phyloP scores from a whole-genome alignment of 805 yeast genomes.

The Barnettozyma salicaria region DNA sequence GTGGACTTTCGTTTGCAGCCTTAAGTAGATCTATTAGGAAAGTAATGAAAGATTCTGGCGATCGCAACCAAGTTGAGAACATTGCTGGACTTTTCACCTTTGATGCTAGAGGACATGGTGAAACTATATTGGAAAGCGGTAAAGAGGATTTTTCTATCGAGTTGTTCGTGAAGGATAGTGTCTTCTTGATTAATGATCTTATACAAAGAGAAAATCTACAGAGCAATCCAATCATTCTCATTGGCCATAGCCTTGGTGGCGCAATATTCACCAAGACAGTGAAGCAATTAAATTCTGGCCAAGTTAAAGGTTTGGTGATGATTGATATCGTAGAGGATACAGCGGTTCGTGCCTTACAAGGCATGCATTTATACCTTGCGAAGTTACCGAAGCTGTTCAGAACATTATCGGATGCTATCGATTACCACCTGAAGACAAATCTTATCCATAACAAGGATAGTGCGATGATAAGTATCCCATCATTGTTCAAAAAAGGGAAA shows the following conservation, averaged over 20 bases:
- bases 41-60: slow-evolving; percentile 18
- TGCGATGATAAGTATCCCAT: slow-evolving; percentile 76
- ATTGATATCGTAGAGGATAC: slow-evolving; percentile 94
- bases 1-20: slow-evolving; percentile 68
- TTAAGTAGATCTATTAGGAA: slow-evolving; percentile 34
- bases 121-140: slow-evolving; percentile 30
- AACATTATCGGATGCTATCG: slow-evolving; percentile 53
- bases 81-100: slow-evolving; percentile 61
- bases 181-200: slow-evolving; percentile 40
- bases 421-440: slow-evolving; percentile 66
- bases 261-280: slow-evolving; percentile 61
- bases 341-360: slow-evolving; percentile 61
- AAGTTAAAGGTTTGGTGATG: slow-evolving; percentile 63
- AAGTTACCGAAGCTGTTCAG: slow-evolving; percentile 59
- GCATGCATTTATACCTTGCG: slow-evolving; percentile 62
- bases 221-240: slow-evolving; percentile 40
- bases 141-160: slow-evolving; percentile 38
- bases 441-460: slow-evolving; percentile 51
- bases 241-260: slow-evolving; percentile 95
- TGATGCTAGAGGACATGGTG: slow-evolving; percentile 87
- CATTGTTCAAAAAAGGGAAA: slow-evolving; percentile 38
- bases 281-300: slow-evolving; percentile 19
- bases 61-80: slow-evolving; percentile 23
- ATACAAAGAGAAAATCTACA: slow-evolving; percentile 16
- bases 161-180: slow-evolving; percentile 54